Base-by-base conservation (phyloP, 129 eudicot genomes). In the Helianthus tuberosus region DNA sequence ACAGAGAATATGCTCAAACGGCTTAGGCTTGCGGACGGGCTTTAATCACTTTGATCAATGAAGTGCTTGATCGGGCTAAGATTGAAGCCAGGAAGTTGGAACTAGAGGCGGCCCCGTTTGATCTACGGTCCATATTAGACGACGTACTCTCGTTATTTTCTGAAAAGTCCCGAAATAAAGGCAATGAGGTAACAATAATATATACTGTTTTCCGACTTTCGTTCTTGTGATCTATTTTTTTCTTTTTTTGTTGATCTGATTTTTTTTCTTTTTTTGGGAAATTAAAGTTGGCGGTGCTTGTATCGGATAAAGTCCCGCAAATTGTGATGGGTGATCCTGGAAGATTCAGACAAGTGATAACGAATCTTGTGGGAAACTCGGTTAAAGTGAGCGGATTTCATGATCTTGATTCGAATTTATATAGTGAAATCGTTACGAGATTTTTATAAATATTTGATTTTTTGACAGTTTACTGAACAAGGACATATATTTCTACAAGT, bases 81-180 rank as follows among this genome's bases (percentile, higher is more conserved):
- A 91, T 91, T 10, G 97, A 91, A 85, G 96, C 96, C 49, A 90
- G 96, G 79, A 91, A 91, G 84, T 73, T 91, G 71, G 96, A 91
- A 73, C 81, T 91, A 17, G 92, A 91, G 77, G 85, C 90, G 5
- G 96, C 86, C 46, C 89, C 90, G 3, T 88, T 91, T 84, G 83
- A 86, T 76, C 70, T 88, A 63, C 86, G 96, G 29, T 70, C 90
- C 11, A 91, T 91, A 66, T 76, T 91, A 14, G 97, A 91, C 46
- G 97, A 91, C 51, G 96, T 91, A 38, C 83, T 91, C 68, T 91
- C 96, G 29, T 83, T 91, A 23, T 91, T 91, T 66, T 91, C 97
- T n/a, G 97, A 89, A 63, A 89, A 91, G 74, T 86, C 97, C 7
- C 81, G 96, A 68, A 73, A 81, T 58, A 91, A 86, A 74, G 92